Conservation (phyloP, 345 rosid species). For the Gossypium stocksii region DNA sequence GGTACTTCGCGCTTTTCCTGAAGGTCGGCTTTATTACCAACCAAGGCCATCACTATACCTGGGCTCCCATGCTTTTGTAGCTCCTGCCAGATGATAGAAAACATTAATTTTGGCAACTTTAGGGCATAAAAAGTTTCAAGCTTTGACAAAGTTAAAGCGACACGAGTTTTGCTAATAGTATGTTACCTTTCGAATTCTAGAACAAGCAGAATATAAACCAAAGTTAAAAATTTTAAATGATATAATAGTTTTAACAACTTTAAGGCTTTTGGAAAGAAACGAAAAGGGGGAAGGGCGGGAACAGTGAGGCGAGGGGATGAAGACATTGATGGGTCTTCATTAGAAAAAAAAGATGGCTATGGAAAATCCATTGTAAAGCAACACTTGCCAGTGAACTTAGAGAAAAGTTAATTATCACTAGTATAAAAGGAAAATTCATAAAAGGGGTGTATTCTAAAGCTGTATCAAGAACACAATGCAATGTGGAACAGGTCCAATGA, state of each 20-base stretch:
- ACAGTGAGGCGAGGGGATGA: neutral
- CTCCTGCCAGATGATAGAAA: constrained; percentile 53
- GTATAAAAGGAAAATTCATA: neutral
- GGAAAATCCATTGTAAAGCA: neutral
- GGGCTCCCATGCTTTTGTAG: constrained; percentile 96
- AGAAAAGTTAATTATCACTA: neutral
- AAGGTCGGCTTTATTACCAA: constrained; percentile 97
- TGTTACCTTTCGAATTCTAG: neutral
- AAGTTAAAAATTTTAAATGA: neutral
- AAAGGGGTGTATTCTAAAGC: neutral
- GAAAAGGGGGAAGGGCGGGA: neutral
- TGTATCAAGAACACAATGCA: neutral
- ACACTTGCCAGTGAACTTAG: neutral
- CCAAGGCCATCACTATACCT: constrained; percentile 91
- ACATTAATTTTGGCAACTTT: neutral
- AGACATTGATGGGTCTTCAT: neutral
- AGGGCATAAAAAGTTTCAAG: neutral
- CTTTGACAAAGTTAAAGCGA: neutral
- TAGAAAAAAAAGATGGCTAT: neutral
- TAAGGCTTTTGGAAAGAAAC: neutral
- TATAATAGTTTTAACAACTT: neutral
- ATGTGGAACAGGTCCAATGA: neutral
- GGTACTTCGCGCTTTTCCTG: constrained; percentile 78
- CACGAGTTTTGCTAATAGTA: neutral
- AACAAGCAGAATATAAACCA: neutral